These are phyloP conservation scores for Anethum foeniculum DNA, from an alignment of 140 eudicot species.

Conservation along the genomic window DNA sequence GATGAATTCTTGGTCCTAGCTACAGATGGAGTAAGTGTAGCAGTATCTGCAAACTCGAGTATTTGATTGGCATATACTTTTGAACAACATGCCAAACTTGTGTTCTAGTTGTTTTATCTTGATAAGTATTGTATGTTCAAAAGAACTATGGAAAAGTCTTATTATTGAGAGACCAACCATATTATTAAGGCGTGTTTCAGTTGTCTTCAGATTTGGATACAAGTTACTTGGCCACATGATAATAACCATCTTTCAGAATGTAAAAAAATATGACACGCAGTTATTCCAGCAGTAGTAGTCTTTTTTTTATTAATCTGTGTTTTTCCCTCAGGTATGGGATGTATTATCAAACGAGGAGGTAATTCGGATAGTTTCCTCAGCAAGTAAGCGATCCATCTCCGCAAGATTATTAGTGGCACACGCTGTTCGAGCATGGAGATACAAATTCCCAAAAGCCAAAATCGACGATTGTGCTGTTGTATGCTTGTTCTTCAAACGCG, in stretches of 20 bases:
- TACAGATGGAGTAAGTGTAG: constrained; percentile 57
- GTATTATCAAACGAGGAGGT: constrained; percentile 63
- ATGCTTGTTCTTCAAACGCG: constrained; percentile 46
- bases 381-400: constrained; percentile 44
- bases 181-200: not conserved
- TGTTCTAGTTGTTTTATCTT: not conserved
- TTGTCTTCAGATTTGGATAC: not conserved
- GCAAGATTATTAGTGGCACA: constrained; percentile 50
- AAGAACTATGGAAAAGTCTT: not conserved
- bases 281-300: not conserved
- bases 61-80: not conserved
- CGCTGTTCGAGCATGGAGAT: constrained; percentile 53
- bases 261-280: not conserved
- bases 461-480: constrained; percentile 49
- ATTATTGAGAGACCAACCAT: not conserved
- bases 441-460: constrained; percentile 41
- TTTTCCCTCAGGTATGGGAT: constrained; percentile 53
- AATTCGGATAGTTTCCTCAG: constrained; percentile 48
- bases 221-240: not conserved
- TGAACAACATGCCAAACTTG: not conserved
- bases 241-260: not conserved
- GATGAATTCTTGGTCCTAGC: constrained; percentile 77
- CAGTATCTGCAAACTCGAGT: not conserved
- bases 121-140: not conserved
- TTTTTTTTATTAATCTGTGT: not conserved